Evolutionary conservation across 192 early-diverging fungal species (phyloP).

Genomic region (Gonapodya prolifera): DNA sequence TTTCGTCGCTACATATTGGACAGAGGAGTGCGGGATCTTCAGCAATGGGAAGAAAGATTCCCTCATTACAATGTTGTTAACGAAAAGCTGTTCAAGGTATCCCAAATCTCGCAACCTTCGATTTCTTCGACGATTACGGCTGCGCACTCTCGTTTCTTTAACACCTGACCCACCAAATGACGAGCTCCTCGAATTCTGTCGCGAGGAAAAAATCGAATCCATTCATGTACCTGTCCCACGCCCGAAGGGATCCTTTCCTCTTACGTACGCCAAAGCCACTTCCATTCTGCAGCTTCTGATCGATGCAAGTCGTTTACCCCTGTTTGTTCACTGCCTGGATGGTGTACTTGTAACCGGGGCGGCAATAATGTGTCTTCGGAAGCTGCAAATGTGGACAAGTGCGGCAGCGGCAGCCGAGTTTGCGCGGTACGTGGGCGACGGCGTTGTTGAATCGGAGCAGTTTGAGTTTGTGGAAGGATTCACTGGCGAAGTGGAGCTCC

Average conservation of each 20-base stretch:
- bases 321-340: slow-evolving; percentile 86
- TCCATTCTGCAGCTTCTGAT: slow-evolving; percentile 51
- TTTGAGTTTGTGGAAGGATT: slow-evolving; percentile 71
- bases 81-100: slow-evolving; percentile 35
- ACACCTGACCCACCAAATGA: slow-evolving; percentile 58
- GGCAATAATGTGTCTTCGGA: slow-evolving; percentile 73
- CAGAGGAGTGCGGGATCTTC: no score
- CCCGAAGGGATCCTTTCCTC: slow-evolving; percentile 76
- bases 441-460: slow-evolving; percentile 49
- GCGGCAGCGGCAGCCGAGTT: slow-evolving; percentile 61
- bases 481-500: slow-evolving; percentile 49
- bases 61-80: no score
- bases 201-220: slow-evolving; percentile 41
- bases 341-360: slow-evolving; percentile 77
- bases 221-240: slow-evolving; percentile 63
- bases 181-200: slow-evolving; percentile 49
- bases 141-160: slow-evolving; percentile 77
- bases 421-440: slow-evolving; percentile 35
- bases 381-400: slow-evolving; percentile 79
- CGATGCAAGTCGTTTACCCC: slow-evolving; percentile 53
- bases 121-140: slow-evolving; percentile 57
- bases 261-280: slow-evolving; percentile 60
- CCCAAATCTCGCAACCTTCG: slow-evolving; percentile 74
- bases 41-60: no score
- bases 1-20: no score